Base-by-base conservation (phyloP, 805 yeast species). In the Grigorovia jiainica region DNA sequence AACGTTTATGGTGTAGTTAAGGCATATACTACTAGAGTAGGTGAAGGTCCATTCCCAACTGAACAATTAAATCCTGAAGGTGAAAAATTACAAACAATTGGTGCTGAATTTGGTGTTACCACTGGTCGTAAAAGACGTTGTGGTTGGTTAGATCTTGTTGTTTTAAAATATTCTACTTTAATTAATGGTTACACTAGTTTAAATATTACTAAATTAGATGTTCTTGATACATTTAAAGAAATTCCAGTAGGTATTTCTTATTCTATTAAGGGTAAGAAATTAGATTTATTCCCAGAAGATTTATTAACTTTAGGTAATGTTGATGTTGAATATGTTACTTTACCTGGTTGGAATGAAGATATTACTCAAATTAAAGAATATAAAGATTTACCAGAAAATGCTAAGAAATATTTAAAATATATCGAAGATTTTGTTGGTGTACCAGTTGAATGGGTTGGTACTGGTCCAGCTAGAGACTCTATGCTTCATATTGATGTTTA, bases 121-220 rank as follows among this genome's bases (percentile, higher is more conserved):
- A 92, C 98, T 30, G 98, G 98, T 52, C 82, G 98, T 71, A 87
- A 89, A 75, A 84, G 98, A 73, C 81, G 98, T 69, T 92, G 98
- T 66, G 98, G 98, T 44, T 92, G 98, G 98, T 78, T 92, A 60
- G 98, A 92, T 67, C 72, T 92, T 55, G 97, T 92, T 19, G 96
- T 92, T 21, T 71, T 92, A 65, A 85, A 83, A 64, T 90, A 92
- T 69, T 87, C 97, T 31, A 78, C 87, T 44, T 66, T 80, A 61
- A 86, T 92, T 64, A 92, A 92, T 61, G 98, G 98, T 43, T 92
- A 90, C 76, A 92, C 98, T 37, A 75, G 83, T 40, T 72, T 92
- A 61, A 92, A 92, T 73, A 82, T 92, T 62, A 92, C 98, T 54
- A 92, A 92, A 66, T 76, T 92, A 59, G 98, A 92, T 59, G 96